Evolutionary conservation across 2,329 filamentous ascomycete species (phyloP), one percentile per base, ranked within the genome.

Genomic region (Fonsecaea nubica): DNA sequence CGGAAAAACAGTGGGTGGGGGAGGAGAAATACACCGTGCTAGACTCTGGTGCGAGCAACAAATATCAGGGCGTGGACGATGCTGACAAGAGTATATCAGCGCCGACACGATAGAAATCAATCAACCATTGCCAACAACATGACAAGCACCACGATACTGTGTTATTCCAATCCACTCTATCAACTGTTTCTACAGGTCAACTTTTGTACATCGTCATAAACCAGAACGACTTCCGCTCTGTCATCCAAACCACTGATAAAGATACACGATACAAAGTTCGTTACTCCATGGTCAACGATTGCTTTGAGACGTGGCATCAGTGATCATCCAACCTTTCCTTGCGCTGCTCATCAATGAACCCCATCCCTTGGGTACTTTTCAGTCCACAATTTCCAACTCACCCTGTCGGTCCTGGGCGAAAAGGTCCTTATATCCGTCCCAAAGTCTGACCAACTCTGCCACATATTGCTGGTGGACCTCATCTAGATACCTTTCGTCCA

Each of bases 391-490:
- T 63, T 82, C 77, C 58, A 84, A 72, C 62, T 83, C 81, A 12
- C 77, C 78, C 6, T 70, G 74, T 61, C 80, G 75, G 38, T 82
- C 78, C 40, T 74, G 76, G 4, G 80, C 80, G 75, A 81, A 83
- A 12, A 77, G 75, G 69, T 82, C 80, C 67, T 80, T 82, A 75
- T 79, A 81, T 63, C 78, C 75, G 58, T 82, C 78, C 81, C 82
- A 84, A 57, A 83, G 62, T 54, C 80, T 75, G 62, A 75, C 72
- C 64, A 83, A 66, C 66, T 83, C 94, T 33, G 85, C 80, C 1
- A 95, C 85, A 78, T 99, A 99, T 71, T 88, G 80, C 25, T 82
- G 83, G 77, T 98, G 95, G 67, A 97, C 82, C 72, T 90, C 81
- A 74, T 97, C 90, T 68, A 98, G 88, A 72, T 96, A 92, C 7